These are phyloP conservation scores for Fomitopsis betulina DNA, from an alignment of 1,284 basidiomycete genomes.

Conservation along the genomic window DNA sequence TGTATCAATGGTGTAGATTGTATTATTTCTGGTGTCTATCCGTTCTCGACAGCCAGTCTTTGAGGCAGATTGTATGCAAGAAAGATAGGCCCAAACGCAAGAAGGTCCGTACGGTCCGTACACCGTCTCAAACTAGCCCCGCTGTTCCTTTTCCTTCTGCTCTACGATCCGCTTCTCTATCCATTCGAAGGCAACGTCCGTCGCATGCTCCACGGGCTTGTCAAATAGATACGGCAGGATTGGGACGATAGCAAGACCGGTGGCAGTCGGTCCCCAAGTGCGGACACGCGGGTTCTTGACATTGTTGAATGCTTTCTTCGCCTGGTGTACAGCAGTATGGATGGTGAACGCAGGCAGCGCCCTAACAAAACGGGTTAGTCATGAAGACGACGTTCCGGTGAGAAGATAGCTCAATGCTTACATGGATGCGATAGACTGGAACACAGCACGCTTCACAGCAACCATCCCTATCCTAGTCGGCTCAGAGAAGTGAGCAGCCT, in stretches of 20 bases:
- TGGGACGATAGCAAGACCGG: constrained; percentile 77
- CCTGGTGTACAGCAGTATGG: constrained; percentile 79
- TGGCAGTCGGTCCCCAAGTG: constrained; percentile 79
- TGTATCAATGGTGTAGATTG: constrained; percentile 2
- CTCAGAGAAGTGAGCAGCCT: constrained; percentile 77
- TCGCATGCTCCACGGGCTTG: constrained; percentile 73
- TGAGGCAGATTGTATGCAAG: background rate
- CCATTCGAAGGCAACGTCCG: constrained; percentile 65
- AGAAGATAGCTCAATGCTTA: constrained; percentile 29
- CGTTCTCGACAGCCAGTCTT: background rate
- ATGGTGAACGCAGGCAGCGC: constrained; percentile 79
- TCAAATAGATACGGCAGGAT: constrained; percentile 81
- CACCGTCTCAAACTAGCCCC: background rate
- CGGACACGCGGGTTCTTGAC: constrained; percentile 58
- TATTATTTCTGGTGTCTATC: background rate
- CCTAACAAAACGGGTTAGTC: constrained; percentile 35
- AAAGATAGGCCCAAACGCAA: background rate
- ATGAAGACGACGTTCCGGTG: background rate
- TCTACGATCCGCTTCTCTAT: constrained; percentile 37
- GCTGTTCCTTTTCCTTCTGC: background rate
- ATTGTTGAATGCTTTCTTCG: constrained; percentile 71
- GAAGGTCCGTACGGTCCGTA: background rate
- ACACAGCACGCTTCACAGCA: constrained; percentile 75
- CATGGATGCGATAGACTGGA: constrained; percentile 91
- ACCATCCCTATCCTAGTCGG: constrained; percentile 66